phyloP scores from a whole-genome alignment of 2,329 filamentous ascomycete genomes.

The Aureobasidium sp. region DNA sequence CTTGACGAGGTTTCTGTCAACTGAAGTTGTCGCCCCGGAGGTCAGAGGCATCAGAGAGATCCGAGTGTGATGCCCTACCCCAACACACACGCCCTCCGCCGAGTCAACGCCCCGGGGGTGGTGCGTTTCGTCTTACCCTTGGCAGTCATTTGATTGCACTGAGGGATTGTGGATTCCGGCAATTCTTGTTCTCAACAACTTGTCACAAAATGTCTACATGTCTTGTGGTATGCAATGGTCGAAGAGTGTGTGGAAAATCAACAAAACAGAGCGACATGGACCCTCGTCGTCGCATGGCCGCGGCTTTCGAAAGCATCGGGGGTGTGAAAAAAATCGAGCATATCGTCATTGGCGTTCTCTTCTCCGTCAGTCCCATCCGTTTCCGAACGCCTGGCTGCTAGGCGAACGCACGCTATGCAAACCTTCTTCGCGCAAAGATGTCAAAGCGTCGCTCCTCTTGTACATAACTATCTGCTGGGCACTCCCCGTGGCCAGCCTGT shows the following conservation, averaged over 20 bases:
- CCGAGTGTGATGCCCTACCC: constrained; percentile 1
- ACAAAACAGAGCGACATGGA: not conserved
- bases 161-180: not conserved
- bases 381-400: not conserved
- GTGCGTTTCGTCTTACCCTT: not conserved
- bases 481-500: not conserved
- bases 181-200: not conserved
- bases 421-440: not conserved
- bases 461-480: constrained; percentile 1
- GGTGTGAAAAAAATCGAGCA: not conserved
- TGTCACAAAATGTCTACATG: not conserved
- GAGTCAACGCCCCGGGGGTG: constrained; percentile 2
- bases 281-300: not conserved
- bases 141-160: not conserved
- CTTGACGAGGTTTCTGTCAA: not conserved
- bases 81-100: not conserved
- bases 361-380: constrained; percentile 1
- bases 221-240: not conserved
- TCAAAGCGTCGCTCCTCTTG: not conserved
- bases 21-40: not conserved
- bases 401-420: constrained; percentile 6
- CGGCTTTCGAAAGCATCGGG: not conserved
- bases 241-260: not conserved
- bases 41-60: not conserved
- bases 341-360: constrained; percentile 2